Evolutionary conservation across 352 stramenopile genomes (phyloP), one percentile per base, ranked within the genome.

Genomic region (Globisporangium radiosum): DNA sequence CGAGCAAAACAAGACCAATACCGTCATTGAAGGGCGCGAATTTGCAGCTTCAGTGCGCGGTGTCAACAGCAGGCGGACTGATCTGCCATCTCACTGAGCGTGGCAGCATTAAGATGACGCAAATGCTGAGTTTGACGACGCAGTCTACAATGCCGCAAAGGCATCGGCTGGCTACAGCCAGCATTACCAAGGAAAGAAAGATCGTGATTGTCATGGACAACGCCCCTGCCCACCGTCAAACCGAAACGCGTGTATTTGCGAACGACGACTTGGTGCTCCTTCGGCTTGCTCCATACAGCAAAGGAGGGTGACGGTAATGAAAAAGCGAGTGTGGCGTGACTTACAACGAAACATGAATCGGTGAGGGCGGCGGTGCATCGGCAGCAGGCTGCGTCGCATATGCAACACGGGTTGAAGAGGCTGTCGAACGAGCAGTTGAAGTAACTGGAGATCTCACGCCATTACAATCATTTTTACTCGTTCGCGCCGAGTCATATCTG

Each of bases 51-150:
- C 59, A 69, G 42, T 69, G 66, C 17, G 52, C 62, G 0, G 44
- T 72, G 1, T 65, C 52, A 7, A 33, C 17, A 3, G 47, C 38
- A 19, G 36, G 50, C 47, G 61, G 57, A 3, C 37, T 69, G 13
- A 10, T 72, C 7, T 33, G 19, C 39, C 49, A 61, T n/a, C 33
- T 25, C 3, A 40, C 58, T 1, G 45, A 56, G 25, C 51, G 56
- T n/a, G 58, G 58, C 25, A 66, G 61, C 52, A 72, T 72, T 36
- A 64, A 65, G 38, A 63, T 72, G 62, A 14, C 60, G 25, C n/a
- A 47, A 4, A 70, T 45, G 62, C 59, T 5, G 57, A 52, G 19
- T 67, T 65, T 17, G 52, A 63, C 1, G 56, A 64, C 7, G 47
- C 33, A 7, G 36, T 65, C 7, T 69, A 68, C 53, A 2, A 57